These are phyloP conservation scores for Fistulinella cinereoalba DNA, from an alignment of 1,284 basidiomycete genomes.

Conservation along the genomic window DNA sequence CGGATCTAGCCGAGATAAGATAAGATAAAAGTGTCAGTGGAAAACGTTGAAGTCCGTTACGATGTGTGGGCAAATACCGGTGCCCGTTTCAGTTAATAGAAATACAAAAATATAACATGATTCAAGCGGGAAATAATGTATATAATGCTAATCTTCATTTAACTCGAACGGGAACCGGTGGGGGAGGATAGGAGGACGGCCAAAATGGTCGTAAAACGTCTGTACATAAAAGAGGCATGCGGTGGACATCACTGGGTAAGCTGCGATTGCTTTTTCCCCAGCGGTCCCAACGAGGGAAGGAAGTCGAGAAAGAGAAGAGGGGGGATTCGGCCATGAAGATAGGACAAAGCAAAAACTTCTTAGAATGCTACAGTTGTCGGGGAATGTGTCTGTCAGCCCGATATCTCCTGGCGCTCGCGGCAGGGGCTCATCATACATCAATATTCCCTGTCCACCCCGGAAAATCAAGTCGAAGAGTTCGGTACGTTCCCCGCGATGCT, in stretches of 20 bases:
- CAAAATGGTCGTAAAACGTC: background rate
- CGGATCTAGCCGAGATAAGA: no score
- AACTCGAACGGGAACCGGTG: background rate
- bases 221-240: background rate
- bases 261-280: no score
- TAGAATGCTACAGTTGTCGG: background rate
- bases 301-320: no score
- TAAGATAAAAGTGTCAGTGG: no score
- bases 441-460: background rate
- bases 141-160: background rate
- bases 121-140: slow-evolving; percentile 9
- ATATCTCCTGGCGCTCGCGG: background rate
- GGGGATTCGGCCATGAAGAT: background rate
- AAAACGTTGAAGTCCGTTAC: no score
- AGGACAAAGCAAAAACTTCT: background rate
- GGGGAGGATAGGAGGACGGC: background rate
- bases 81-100: no score
- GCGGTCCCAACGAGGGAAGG: no score
- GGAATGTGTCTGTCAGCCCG: background rate
- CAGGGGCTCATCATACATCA: background rate
- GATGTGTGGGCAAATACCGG: no score
- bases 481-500: background rate
- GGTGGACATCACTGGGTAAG: no score
- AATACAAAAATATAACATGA: no score
- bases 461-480: background rate